Evolutionary conservation across 2,329 filamentous ascomycete species (phyloP), one percentile per base, ranked within the genome.

Genomic region (Biscogniauxia marginata): DNA sequence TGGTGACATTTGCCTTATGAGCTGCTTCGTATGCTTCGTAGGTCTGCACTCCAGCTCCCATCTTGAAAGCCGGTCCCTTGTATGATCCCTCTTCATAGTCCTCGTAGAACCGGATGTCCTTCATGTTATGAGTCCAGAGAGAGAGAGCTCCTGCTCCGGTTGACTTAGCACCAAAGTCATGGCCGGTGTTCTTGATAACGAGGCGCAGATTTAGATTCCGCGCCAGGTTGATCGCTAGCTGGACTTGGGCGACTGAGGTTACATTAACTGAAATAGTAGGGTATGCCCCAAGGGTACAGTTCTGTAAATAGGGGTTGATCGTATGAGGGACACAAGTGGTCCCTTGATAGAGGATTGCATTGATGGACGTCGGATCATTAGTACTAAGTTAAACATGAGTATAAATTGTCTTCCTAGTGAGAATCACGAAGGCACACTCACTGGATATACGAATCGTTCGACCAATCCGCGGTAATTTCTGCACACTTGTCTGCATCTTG

Each of bases 311-410:
- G 3, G 66, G 66, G 43, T 67, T 67, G 9, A 68, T 56, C 18
- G 62, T 61, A n/a, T 56, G 56, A 18, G 66, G 66, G 20, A 68
- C 62, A 50, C 66, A 68, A 45, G 61, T 66, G 1, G 63, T 65
- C 6, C 65, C 65, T 48, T 67, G 62, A 45, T 62, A 66, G 3
- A 68, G 30, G 39, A 68, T 64, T 3, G 65, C 63, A 23, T 67
- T 68, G 50, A 68, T 66, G n/a, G 65, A 68, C 4, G 66, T 67
- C 3, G 66, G 66, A 43, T 68, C 66, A 52, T 67, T 62, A 2
- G 65, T 67, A 47, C 66, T 68, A 20, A 39, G 25, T 13, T 21
- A 30, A 1, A 9, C 56, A 22, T 57, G 46, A 62, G 39, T 39
- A 45, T 24, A 6, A 16, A 20, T 3, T 8, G n/a, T n/a, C 11